Evolutionary conservation across 106 monocot genomes (phyloP), one percentile per base, ranked within the genome.

Genomic region (Narthecium ossifragum): DNA sequence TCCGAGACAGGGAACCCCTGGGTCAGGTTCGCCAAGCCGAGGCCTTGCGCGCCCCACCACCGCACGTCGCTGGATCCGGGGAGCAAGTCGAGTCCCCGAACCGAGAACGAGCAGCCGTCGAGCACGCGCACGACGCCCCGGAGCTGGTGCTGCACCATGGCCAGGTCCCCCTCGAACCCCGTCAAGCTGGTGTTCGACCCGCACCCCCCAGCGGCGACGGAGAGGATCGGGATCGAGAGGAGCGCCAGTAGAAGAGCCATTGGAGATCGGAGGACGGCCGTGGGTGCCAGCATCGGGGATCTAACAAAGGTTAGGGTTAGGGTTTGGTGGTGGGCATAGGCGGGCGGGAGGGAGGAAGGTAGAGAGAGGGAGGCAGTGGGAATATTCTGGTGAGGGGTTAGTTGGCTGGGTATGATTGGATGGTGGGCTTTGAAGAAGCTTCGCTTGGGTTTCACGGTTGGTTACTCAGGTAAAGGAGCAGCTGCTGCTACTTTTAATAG

Each of bases 91-190:
- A 94, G 83, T 14, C 51, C 38, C 31, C 70, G 52, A 51, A 94
- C 80, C 27, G 71, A 50, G 77, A 94, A 85, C 56, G 85, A 85
- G 70, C 93, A 89, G 34, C 66, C 80, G 64, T 85, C 82, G 40
- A 75, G 15, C 41, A 94, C 28, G 46, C 46, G 59, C 45, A 94
- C 26, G 40, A 62, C 31, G 29, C 93, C 93, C 17, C 93, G 82
- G 39, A 86, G 72, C 72, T 94, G 93, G 79, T 94, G 88, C 67
- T 86, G 93, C 22, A 75, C 67, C 93, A 89, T 94, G 60, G 49
- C 18, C 26, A 94, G 74, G 32, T 94, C 89, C 22, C 72, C 68
- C 31, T 72, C 70, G 67, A 77, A 78, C 26, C 79, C 85, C 5
- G 59, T 46, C 7, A 85, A 56, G 34, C 57, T 43, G 31, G 79